These are phyloP conservation scores for Cyberlindnera misumaiensis DNA, from an alignment of 805 yeast species.

Conservation along the genomic window DNA sequence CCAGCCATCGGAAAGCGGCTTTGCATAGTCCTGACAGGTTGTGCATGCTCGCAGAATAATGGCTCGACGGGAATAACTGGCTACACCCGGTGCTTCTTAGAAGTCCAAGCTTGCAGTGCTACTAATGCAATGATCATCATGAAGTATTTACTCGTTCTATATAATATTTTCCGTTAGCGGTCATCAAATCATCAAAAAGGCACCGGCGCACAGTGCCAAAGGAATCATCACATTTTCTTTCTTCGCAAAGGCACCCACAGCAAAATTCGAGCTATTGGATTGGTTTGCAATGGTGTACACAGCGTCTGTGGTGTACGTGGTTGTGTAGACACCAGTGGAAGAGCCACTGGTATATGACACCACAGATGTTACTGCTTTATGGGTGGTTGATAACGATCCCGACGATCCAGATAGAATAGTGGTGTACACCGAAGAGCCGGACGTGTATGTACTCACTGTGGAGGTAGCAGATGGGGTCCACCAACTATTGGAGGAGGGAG, in stretches of 20 bases:
- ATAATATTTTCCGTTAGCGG: not conserved
- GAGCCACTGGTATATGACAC: conserved; percentile 10
- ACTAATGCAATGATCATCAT: too few relatives aligned
- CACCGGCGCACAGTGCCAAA: conserved; percentile 11
- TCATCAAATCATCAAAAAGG: conserved; percentile 1
- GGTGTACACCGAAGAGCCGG: conserved; percentile 2
- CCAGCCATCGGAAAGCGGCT: too few relatives aligned
- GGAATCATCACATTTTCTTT: conserved; percentile 6
- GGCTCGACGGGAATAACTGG: too few relatives aligned
- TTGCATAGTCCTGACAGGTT: too few relatives aligned
- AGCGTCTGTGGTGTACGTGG: conserved; percentile 10
- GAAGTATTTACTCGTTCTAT: not conserved
- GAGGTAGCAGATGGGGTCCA: conserved; percentile 8
- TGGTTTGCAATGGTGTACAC: conserved; percentile 10
- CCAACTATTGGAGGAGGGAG: conserved; percentile 10
- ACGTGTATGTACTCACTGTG: not conserved
- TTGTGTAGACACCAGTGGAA: conserved; percentile 11
- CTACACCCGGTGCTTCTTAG: too few relatives aligned
- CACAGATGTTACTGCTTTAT: conserved; percentile 9
- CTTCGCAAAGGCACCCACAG: conserved; percentile 4
- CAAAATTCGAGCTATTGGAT: conserved; percentile 11
- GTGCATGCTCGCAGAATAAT: too few relatives aligned
- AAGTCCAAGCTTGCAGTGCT: too few relatives aligned
- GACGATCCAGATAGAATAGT: not conserved
- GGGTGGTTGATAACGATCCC: conserved; percentile 5